phyloP scores from a whole-genome alignment of 2,329 filamentous ascomycete species.

The Fusarium veterinarium region DNA sequence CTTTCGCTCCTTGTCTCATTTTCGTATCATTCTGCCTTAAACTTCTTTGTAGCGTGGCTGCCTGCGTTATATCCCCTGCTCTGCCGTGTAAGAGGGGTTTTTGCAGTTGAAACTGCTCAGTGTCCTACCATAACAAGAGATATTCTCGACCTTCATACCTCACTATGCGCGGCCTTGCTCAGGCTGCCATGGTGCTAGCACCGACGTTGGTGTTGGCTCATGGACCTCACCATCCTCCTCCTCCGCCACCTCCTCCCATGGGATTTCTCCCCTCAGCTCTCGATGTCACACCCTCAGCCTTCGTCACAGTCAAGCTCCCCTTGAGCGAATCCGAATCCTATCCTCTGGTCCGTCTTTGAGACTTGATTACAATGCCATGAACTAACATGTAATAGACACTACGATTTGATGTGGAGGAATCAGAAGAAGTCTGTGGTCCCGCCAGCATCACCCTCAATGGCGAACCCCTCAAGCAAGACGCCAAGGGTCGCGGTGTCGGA shows the following conservation, averaged over 20 bases:
- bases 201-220: constrained; percentile 39
- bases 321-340: constrained; percentile 22
- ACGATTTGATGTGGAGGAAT: constrained; percentile 58
- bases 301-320: constrained; percentile 38
- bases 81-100: constrained; percentile 13
- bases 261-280: constrained; percentile 31
- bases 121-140: neutral
- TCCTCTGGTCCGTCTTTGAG: constrained; percentile 38
- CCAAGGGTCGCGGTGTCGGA: constrained; percentile 55
- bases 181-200: constrained; percentile 46
- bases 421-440: constrained; percentile 57
- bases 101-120: neutral
- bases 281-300: constrained; percentile 34
- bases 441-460: constrained; percentile 61
- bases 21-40: constrained; percentile 26
- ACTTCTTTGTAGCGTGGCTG: constrained; percentile 15
- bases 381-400: constrained; percentile 48
- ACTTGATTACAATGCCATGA: neutral
- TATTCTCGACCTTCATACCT: constrained; percentile 3
- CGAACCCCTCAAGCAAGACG: constrained; percentile 54
- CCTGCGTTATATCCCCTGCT: constrained; percentile 2
- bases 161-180: constrained; percentile 45
- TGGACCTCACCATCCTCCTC: constrained; percentile 31
- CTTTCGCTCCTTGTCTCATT: constrained; percentile 12
- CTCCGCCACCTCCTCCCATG: constrained; percentile 27